Base-by-base conservation (phyloP, 2,329 filamentous ascomycete species). In the Podosphaera xanthii region DNA sequence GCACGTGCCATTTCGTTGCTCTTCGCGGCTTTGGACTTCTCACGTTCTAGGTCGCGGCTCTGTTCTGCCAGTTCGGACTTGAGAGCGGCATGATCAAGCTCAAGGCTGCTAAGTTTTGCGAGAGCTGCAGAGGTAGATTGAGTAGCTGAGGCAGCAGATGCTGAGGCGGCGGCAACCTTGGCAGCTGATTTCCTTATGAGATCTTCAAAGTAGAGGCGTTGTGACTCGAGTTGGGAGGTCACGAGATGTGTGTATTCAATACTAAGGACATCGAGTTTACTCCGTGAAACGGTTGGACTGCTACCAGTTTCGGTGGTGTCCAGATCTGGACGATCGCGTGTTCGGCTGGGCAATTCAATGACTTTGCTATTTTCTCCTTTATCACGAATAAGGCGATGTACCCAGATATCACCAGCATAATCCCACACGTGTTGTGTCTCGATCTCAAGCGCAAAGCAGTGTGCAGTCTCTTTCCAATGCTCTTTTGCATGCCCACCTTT, bases 401-500 rank as follows among this genome's bases (percentile, higher is more conserved):
- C 92, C 77, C 95, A 98, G 67, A 85, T 86, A 68, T 98, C 92
- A 3, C 87, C 89, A 0, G 87, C 87, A 64, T 98, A 98, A 71
- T 98, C 92, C 92, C 92, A 98, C 0, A 98, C 90, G 65, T 95
- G 85, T 70, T 98, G 91, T 0, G 89, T 94, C 62, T 85, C 82
- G 44, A 97, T 80, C 69, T 98, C 92, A 69, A 98, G 86, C 34
- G 89, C 86, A 69, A 95, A 98, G 63, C 86, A 86, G 70, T 98
- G 92, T 3, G 82, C 81, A 2, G 87, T 94, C 59, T 87, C 79
- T 71, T 94, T 89, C 80, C 88, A 96, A 71, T 96, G 90, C 10
- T 87, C 84, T 69, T 94, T 95, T 40, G 91, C 90, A 67, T 97
- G 90, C 0, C 89, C 92, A 35, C 84, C 82, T 70, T 96, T 94